Evolutionary conservation across 2,329 filamentous ascomycete genomes (phyloP).

Genomic region (Fusarium avenaceum): DNA sequence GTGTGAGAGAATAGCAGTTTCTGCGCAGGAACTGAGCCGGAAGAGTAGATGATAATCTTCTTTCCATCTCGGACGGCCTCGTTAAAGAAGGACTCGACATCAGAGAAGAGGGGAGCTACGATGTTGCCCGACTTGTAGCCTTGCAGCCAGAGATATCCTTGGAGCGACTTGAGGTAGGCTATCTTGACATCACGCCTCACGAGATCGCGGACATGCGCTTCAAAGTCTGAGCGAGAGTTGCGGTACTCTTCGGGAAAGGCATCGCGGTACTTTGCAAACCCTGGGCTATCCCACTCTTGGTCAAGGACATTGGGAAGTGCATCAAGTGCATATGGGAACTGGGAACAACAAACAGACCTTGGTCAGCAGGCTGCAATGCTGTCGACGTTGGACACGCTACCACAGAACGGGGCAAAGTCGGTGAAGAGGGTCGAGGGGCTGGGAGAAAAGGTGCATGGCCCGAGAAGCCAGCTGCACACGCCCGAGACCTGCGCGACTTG

Average conservation of each 20-base stretch:
- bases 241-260: constrained; percentile 78
- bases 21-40: constrained; percentile 83
- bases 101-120: constrained; percentile 79
- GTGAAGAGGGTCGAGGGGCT: constrained; percentile 41
- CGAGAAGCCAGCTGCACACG: constrained; percentile 38
- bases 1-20: constrained; percentile 82
- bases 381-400: constrained; percentile 28
- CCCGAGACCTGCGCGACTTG: constrained; percentile 38
- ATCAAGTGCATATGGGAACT: constrained; percentile 84
- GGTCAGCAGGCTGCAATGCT: constrained; percentile 37
- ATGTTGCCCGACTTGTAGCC: constrained; percentile 80
- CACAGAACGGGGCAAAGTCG: constrained; percentile 43
- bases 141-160: constrained; percentile 82
- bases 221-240: constrained; percentile 69
- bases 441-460: constrained; percentile 27
- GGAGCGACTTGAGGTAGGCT: constrained; percentile 82
- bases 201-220: constrained; percentile 77
- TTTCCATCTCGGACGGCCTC: constrained; percentile 69
- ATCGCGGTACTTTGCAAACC: constrained; percentile 76
- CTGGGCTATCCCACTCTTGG: constrained; percentile 74
- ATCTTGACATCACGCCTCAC: constrained; percentile 80
- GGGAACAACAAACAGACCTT: constrained; percentile 24
- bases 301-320: constrained; percentile 74
- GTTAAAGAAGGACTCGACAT: constrained; percentile 75
- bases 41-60: constrained; percentile 82